phyloP scores from a whole-genome alignment of 2,329 filamentous ascomycete genomes.

The Neurospora sp. region DNA sequence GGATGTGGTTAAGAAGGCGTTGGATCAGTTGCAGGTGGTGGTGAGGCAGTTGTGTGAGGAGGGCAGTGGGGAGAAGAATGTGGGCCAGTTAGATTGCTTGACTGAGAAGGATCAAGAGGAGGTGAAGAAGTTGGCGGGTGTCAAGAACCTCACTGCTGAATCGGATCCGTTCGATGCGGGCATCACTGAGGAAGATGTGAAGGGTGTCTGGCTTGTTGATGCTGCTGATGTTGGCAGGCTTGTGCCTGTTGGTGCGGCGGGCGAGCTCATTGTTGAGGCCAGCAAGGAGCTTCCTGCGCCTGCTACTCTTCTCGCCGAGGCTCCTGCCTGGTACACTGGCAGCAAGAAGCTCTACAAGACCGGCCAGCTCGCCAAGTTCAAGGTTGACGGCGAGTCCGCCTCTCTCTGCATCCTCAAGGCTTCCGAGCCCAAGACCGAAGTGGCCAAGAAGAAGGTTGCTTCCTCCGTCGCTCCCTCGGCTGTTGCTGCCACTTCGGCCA shows the following conservation, averaged over 20 bases:
- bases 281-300: conserved; percentile 18
- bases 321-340: conserved; percentile 20
- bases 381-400: conserved; percentile 16
- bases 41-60: conserved; percentile 37
- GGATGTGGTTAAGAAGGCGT: conserved; percentile 41
- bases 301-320: conserved; percentile 9
- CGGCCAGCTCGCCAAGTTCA: conserved; percentile 24
- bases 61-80: conserved; percentile 16
- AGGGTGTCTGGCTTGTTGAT: conserved; percentile 31
- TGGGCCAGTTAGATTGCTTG: conserved; percentile 27
- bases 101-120: conserved; percentile 25
- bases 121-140: conserved; percentile 22
- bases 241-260: conserved; percentile 31
- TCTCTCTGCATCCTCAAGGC: conserved; percentile 1
- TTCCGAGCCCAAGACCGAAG: conserved; percentile 3
- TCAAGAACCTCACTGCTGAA: conserved; percentile 13
- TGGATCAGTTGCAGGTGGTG: conserved; percentile 42
- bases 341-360: conserved; percentile 7
- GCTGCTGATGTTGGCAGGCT: conserved; percentile 24
- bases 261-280: conserved; percentile 34
- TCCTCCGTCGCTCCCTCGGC: conserved; percentile 1
- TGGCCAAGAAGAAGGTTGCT: conserved; percentile 6
- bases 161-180: conserved; percentile 13
- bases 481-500: conserved; percentile 12
- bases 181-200: conserved; percentile 13